Conservation (phyloP, 495 filamentous ascomycete species). For the Penicillium mononematosum region DNA sequence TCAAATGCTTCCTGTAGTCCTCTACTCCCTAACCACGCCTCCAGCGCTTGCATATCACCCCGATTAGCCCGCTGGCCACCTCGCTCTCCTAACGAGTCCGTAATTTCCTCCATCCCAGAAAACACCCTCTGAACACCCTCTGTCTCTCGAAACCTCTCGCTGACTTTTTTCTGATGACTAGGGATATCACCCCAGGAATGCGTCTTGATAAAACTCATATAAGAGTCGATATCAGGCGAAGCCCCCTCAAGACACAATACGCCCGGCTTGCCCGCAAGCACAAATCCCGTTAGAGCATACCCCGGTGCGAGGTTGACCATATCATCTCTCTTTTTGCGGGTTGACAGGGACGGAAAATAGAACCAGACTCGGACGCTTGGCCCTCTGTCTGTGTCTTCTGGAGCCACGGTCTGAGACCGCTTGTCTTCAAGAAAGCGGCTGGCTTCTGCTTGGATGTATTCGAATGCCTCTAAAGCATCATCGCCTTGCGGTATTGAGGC, state of each 20-base stretch:
- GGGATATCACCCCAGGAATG: slow-evolving; percentile 48
- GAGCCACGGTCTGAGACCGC: slow-evolving; percentile 7
- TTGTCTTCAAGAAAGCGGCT: slow-evolving; percentile 28
- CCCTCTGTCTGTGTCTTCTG: slow-evolving; percentile 2
- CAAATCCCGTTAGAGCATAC: slow-evolving; percentile 40
- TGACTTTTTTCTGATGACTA: slow-evolving; percentile 45
- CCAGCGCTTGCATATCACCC: slow-evolving; percentile 48
- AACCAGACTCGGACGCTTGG: slow-evolving; percentile 42
- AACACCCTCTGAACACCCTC: slow-evolving; percentile 33
- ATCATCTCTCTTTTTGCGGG: slow-evolving; percentile 38
- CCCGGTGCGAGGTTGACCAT: slow-evolving; percentile 39
- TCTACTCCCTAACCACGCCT: slow-evolving; percentile 33
- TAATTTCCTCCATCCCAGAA: slow-evolving; percentile 41
- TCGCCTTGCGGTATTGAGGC: slow-evolving; percentile 28
- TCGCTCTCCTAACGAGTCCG: slow-evolving; percentile 39
- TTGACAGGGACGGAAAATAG: slow-evolving; percentile 44
- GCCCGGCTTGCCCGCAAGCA: slow-evolving; percentile 42
- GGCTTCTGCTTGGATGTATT: slow-evolving; percentile 33
- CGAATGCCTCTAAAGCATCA: slow-evolving; percentile 36
- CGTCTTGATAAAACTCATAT: slow-evolving; percentile 46
- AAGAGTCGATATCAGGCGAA: slow-evolving; percentile 36
- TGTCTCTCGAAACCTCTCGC: slow-evolving; percentile 40
- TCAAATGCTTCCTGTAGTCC: slow-evolving; percentile 40
- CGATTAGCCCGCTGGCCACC: slow-evolving; percentile 42
- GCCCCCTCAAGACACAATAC: slow-evolving; percentile 41